These are phyloP conservation scores for Kregervanrija delftensis DNA, from an alignment of 805 yeast genomes.

Conservation along the genomic window DNA sequence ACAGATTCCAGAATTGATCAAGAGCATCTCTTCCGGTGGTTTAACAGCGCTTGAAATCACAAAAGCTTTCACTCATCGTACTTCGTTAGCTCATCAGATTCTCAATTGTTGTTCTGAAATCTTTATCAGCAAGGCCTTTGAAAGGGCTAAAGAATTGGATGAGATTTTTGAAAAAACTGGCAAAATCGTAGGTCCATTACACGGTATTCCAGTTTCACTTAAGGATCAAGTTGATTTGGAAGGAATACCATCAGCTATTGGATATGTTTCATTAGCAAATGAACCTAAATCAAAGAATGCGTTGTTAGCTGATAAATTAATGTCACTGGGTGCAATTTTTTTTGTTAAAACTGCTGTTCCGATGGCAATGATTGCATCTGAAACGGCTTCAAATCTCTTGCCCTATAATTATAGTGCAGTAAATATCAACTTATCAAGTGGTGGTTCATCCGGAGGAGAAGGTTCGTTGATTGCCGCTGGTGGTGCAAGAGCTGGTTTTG, in stretches of 20 bases:
- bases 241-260: constrained; percentile 44
- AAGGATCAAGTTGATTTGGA: constrained; percentile 40
- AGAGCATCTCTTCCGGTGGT: constrained; percentile 18
- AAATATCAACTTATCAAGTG: constrained; percentile 46
- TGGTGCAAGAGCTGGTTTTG: constrained; percentile 53
- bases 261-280: constrained; percentile 30
- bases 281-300: constrained; percentile 27
- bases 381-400: constrained; percentile 41
- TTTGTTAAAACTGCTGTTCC: constrained; percentile 51
- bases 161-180: constrained; percentile 40
- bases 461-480: constrained; percentile 50
- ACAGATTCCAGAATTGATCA: constrained; percentile 3
- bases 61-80: constrained; percentile 51
- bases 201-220: constrained; percentile 50
- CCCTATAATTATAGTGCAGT: constrained; percentile 46
- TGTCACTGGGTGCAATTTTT: constrained; percentile 45
- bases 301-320: constrained; percentile 32
- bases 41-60: constrained; percentile 40
- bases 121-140: constrained; percentile 53
- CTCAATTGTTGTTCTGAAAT: constrained; percentile 34
- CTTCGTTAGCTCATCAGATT: constrained; percentile 53
- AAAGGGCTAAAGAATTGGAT: constrained; percentile 49
- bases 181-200: constrained; percentile 51
- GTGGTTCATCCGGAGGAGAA: constrained; percentile 66
- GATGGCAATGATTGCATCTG: constrained; percentile 55